Percentiles rank a stretch among this genome's conserved stretches.
Conservation (phyloP, 176 grass and related monocot genomes). For the Saccharum officinarum region DNA sequence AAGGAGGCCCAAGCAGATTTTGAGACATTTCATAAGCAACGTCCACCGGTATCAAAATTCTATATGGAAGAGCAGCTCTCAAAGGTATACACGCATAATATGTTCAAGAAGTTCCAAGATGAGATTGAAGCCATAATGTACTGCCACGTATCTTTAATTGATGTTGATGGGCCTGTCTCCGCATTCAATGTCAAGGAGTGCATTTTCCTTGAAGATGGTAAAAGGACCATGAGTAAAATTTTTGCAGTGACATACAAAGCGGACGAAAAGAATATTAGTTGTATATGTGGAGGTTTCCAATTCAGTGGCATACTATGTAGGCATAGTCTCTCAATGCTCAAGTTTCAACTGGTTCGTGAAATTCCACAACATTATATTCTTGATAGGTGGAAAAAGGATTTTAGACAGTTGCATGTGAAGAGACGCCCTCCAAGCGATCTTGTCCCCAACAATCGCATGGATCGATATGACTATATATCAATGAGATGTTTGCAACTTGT, state of each 20-base stretch:
- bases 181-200: constrained; percentile 92
- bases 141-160: constrained; percentile 75
- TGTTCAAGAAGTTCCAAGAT: constrained; percentile 98
- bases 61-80: constrained; percentile 99
- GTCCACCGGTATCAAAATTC: constrained; percentile 87
- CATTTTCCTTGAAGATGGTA: constrained; percentile 91
- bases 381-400: constrained; percentile 96
- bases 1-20: constrained; percentile 98
- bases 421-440: constrained; percentile 65
- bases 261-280: constrained; percentile 74
- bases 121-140: constrained; percentile 99
- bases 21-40: constrained; percentile 94
- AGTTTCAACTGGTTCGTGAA: constrained; percentile 91
- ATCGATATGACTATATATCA: constrained; percentile 93
- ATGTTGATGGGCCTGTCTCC: constrained; percentile 51
- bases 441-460: constrained; percentile 77
- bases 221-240: constrained; percentile 80
- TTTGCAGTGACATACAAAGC: constrained; percentile 72
- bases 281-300: constrained; percentile 98
- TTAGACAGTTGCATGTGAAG: constrained; percentile 79
- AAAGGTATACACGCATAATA: constrained; percentile 92
- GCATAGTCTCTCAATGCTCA: constrained; percentile 86
- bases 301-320: constrained; percentile 89
- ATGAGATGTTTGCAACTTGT: constrained; percentile 96
- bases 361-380: constrained; percentile 83